Percentiles rank a stretch among this genome's conserved stretches.
Conservation (phyloP, 106 monocot genomes). For the Gastrodia elata region DNA sequence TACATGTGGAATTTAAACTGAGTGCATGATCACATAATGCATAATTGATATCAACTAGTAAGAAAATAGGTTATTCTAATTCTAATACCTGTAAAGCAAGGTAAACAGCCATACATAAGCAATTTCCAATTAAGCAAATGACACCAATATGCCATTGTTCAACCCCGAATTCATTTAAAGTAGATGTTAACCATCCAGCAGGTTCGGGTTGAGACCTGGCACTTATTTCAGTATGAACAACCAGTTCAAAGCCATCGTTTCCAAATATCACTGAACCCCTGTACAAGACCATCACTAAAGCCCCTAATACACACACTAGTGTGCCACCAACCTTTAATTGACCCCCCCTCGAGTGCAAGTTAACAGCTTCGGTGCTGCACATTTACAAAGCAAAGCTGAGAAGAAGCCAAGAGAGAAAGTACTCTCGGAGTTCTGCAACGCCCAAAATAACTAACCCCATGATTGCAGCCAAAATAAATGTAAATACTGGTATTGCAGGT, state of each 20-base stretch:
- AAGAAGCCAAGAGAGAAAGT: not conserved
- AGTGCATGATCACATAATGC: too few species aligned
- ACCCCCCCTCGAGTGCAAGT: conserved; percentile 51
- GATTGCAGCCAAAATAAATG: conserved; percentile 63
- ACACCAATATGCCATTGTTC: conserved; percentile 79
- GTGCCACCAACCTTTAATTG: conserved; percentile 64
- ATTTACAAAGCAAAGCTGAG: not conserved
- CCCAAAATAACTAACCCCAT: conserved; percentile 44
- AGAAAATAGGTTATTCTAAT: not conserved
- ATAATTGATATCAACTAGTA: not conserved
- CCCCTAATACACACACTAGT: conserved; percentile 63
- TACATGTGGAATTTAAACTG: too few species aligned
- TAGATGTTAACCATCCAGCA: conserved; percentile 30
- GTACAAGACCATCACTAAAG: conserved; percentile 68
- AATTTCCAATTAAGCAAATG: conserved; percentile 74
- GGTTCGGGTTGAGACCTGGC: conserved; percentile 55
- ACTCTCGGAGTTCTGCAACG: not conserved
- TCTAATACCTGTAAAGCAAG: conserved; percentile 71
- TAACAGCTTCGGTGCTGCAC: conserved; percentile 59
- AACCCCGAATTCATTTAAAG: conserved; percentile 27
- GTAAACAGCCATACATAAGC: conserved; percentile 83
- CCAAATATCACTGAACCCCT: conserved; percentile 72
- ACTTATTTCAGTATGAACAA: conserved; percentile 36
- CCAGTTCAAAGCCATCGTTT: conserved; percentile 15
- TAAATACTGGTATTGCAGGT: conserved; percentile 81